Percentiles rank a stretch among this genome's conserved stretches.
These are phyloP conservation scores for Aspergillus japonicus DNA, from an alignment of 2,329 filamentous ascomycete species.

Conservation along the genomic window DNA sequence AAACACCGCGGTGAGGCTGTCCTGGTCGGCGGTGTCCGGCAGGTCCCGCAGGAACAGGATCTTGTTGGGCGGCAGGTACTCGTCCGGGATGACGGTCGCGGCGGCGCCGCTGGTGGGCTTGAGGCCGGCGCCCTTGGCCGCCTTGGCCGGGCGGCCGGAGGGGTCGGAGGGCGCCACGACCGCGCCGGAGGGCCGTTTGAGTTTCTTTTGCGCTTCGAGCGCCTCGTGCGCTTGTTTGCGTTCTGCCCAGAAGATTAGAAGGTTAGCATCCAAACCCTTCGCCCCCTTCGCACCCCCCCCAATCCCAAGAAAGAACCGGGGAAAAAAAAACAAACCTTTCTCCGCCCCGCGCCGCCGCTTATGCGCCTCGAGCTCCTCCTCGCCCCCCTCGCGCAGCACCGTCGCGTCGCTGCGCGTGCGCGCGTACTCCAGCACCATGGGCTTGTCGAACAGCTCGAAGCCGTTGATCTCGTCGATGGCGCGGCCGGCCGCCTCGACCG, in stretches of 20 bases:
- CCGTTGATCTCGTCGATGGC: constrained; percentile 89
- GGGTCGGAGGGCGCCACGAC: constrained; percentile 42
- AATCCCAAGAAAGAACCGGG: too few relatives aligned
- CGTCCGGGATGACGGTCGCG: constrained; percentile 82
- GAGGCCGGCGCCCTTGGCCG: constrained; percentile 68
- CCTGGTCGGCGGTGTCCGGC: constrained; percentile 80
- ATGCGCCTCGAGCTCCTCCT: constrained; percentile 82
- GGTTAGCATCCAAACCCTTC: too few relatives aligned
- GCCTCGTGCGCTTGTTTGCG: constrained; percentile 80
- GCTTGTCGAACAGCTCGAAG: constrained; percentile 89
- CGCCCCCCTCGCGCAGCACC: constrained; percentile 68
- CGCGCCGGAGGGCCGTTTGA: constrained; percentile 61
- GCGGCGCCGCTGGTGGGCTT: constrained; percentile 70
- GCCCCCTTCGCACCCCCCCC: too few relatives aligned
- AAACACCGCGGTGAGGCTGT: constrained; percentile 77
- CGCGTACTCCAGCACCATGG: constrained; percentile 80
- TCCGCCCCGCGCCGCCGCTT: constrained; percentile 81
- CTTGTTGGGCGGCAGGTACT: constrained; percentile 96
- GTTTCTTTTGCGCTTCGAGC: constrained; percentile 72
- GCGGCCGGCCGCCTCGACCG: constrained; percentile 70
- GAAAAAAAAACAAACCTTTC: constrained; percentile 66
- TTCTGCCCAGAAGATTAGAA: constrained; percentile 53
- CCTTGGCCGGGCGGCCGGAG: constrained; percentile 63
- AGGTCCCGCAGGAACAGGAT: constrained; percentile 92
- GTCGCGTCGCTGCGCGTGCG: constrained; percentile 84